Base-by-base conservation (phyloP, 2,329 filamentous ascomycete species). In the Tolypocladium sp. region DNA sequence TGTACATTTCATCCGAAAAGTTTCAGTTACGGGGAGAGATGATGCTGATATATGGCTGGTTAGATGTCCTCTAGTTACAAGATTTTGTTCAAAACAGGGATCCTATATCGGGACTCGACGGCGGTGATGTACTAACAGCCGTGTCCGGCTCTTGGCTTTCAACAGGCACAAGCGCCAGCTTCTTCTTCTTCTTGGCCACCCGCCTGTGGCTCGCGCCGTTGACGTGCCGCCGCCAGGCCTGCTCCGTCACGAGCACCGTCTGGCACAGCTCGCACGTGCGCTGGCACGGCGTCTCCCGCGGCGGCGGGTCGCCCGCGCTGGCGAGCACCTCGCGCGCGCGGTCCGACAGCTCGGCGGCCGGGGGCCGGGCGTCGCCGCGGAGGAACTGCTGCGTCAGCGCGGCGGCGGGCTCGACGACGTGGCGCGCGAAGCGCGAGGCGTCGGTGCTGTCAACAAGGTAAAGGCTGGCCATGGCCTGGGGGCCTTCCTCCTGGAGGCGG, bases 371-470 rank as follows among this genome's bases (percentile, higher is more conserved):
- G 42, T 81, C 71, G 0, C 80, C 82, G 1, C 73, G 67, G 0
- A 97, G 78, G 66, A 95, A 95, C 0, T 75, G 70, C 15, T 76
- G 69, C 0, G 87, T 82, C 35, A 97, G 73, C 1, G 76, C 70
- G 1, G 83, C 75, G 0, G 90, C 92, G 2, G 86, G 86, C 2
- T 78, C 73, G 1, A 85, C 79, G 2, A 97, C 90, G n/a, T 79
- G 75, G 0, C 78, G 70, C 0, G 79, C 66, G 80, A 90, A 97
- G 1, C 73, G 68, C 0, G 77, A 67, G 2, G 87, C 76, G 64
- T 94, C 80, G 2, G 88, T 91, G 62, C 90, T 90, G 73, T 99
- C 91, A 1, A 97, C 74, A 2, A 97, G 74, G 70, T 90, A 97
- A 1, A 97, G 76, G 41, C 77, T 83, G 27, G 82, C 72, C 56